A percentile compares a stretch with the other conserved stretches of the same genome.
Evolutionary conservation across 495 filamentous ascomycete genomes (phyloP).

Genomic region (Pseudevernia furfuracea): DNA sequence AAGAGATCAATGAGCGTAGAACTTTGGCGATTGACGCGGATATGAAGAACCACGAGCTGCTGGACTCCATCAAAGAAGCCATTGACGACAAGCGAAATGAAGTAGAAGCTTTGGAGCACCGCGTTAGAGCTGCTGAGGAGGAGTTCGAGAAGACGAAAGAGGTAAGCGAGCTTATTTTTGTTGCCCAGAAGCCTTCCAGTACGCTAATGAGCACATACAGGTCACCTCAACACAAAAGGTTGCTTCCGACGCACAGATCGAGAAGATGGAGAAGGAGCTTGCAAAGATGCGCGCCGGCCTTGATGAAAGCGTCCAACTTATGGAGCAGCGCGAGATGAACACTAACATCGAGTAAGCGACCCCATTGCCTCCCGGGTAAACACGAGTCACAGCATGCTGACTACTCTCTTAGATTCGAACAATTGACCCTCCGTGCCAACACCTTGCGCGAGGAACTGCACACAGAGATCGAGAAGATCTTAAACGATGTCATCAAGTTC

Average conservation of each 20-base stretch:
- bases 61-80: constrained; percentile 87
- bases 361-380: neutral
- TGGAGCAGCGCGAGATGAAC: constrained; percentile 95
- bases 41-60: constrained; percentile 81
- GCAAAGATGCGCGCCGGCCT: constrained; percentile 81
- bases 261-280: constrained; percentile 96
- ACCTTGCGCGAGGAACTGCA: constrained; percentile 86
- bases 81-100: constrained; percentile 90
- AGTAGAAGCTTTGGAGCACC: constrained; percentile 83
- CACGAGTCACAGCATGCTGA: neutral
- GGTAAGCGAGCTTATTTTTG: constrained; percentile 30
- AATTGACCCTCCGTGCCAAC: constrained; percentile 74
- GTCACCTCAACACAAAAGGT: constrained; percentile 79
- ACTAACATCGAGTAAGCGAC: constrained; percentile 78
- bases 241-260: constrained; percentile 82
- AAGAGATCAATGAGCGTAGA: constrained; percentile 80
- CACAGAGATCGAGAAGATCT: constrained; percentile 88
- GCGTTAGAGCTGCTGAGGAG: constrained; percentile 74
- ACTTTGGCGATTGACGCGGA: constrained; percentile 75
- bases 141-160: constrained; percentile 94
- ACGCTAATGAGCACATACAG: constrained; percentile 22
- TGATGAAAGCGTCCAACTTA: constrained; percentile 79
- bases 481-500: constrained; percentile 97
- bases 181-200: neutral
- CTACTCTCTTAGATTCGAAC: constrained; percentile 63